Percentiles rank a stretch among this genome's conserved stretches.
phyloP scores from a whole-genome alignment of 1,284 basidiomycete species.

The Amylostereum areolatum region DNA sequence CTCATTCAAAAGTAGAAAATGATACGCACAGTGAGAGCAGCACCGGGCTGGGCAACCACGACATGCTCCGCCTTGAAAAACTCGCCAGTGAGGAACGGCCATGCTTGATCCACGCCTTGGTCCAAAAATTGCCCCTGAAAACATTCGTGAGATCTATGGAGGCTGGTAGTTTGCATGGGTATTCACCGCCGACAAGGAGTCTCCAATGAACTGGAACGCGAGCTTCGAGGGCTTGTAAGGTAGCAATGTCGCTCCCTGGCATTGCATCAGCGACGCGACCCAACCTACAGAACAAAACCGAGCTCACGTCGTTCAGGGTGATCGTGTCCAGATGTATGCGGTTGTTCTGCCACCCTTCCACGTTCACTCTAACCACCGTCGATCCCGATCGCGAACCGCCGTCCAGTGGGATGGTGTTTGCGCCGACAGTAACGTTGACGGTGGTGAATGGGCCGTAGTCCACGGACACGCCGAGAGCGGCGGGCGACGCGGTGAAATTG shows the following conservation, averaged over 20 bases:
- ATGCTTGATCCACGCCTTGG: constrained; percentile 50
- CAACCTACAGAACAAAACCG: background rate
- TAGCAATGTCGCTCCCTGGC: constrained; percentile 38
- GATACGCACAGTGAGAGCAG: constrained; percentile 36
- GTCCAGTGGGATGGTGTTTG: too few relatives aligned
- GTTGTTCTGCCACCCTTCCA: constrained; percentile 55
- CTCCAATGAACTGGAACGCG: constrained; percentile 52
- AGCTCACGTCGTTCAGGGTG: constrained; percentile 36
- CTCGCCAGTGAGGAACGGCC: constrained; percentile 50
- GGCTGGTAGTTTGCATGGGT: too few relatives aligned
- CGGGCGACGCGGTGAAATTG: constrained; percentile 41
- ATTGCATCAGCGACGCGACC: background rate
- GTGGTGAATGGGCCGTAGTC: constrained; percentile 41
- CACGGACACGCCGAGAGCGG: constrained; percentile 42
- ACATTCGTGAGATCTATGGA: background rate
- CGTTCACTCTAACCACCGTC: constrained; percentile 42
- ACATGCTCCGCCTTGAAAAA: constrained; percentile 46
- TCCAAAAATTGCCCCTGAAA: constrained; percentile 46
- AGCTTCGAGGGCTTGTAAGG: constrained; percentile 42
- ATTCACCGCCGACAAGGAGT: constrained; percentile 49
- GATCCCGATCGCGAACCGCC: background rate
- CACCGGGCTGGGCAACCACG: constrained; percentile 48
- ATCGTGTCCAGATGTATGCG: constrained; percentile 46
- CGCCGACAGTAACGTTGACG: constrained; percentile 41
- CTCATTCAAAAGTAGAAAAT: background rate